Base-by-base conservation (phyloP, 352 stramenopile species). In the Pythium dissimile region DNA sequence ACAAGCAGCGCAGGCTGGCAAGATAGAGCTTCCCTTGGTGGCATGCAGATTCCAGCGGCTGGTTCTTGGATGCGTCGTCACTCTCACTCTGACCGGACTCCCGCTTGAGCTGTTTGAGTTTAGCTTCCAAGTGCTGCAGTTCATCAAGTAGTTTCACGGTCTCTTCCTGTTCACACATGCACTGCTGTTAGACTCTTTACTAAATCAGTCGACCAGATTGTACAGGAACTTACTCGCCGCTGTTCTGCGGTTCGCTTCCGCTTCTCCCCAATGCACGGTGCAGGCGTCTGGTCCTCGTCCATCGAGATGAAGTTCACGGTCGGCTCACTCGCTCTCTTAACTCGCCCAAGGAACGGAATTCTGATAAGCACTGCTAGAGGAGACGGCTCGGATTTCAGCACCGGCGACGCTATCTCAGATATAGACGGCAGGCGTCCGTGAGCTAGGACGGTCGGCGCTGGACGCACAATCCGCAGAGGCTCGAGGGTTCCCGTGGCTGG, bases 171-270 rank as follows among this genome's bases (percentile, higher is more conserved):
- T 27, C 15, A 23, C 21, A 51, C 23, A 44, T 15, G 23, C 5
- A 32, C 24, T n/a, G 4, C 13, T 30, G 18, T 45, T 11, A 27
- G 5, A 32, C 15, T 30, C 23, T 28, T 30, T 7, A 47, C 18
- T 26, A 24, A 27, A 23, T 1, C 39, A 26, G 20, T 31, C 30
- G 10, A 21, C 21, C 3, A 39, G 24, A 2, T 24, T 13, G 13
- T 27, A 2, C 5, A 24, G 21, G 12, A 8, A 34, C 54, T 55
- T 21, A 63, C 55, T 30, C 52, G 52, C 21, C 46, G 46, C 2
- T 28, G 16, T 1, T 56, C 55, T 23, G 47, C 38, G 2, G 38
- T 24, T 9, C 55, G 55, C 55, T 63, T 54, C 20, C 55, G 45
- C 24, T 63, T 63, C 13, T 20, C 11, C n/a, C n/a, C n/a, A n/a